A percentile compares a stretch with the other conserved stretches of the same genome.
Conservation (phyloP, 148 eudicot genomes). For the Fagopyrum tataricum region DNA sequence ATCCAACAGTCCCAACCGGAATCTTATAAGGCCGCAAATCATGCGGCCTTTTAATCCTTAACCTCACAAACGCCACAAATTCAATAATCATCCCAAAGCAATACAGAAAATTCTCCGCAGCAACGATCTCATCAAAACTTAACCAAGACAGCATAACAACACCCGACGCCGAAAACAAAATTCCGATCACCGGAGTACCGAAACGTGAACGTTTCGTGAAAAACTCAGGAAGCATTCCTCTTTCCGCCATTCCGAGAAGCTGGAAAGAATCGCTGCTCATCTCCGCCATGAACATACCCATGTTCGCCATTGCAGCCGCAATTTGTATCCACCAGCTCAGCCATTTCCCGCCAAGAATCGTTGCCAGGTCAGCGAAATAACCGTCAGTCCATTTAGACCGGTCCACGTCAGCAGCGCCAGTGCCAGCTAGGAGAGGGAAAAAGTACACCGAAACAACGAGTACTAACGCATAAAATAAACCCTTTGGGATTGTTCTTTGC, state of each 20-base stretch:
- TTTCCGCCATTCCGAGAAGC: slow-evolving; percentile 85
- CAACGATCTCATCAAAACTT: slow-evolving; percentile 40
- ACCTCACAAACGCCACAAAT: slow-evolving; percentile 30
- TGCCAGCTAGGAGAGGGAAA: slow-evolving; percentile 70
- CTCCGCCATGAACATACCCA: slow-evolving; percentile 84
- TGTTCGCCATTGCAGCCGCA: slow-evolving; percentile 67
- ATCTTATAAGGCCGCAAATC: slow-evolving; percentile 33
- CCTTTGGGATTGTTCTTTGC: slow-evolving; percentile 56
- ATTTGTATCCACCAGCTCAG: slow-evolving; percentile 83
- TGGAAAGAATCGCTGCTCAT: slow-evolving; percentile 83
- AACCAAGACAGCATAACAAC: slow-evolving; percentile 32
- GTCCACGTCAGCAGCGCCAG: slow-evolving; percentile 47
- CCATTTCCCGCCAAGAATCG: slow-evolving; percentile 76
- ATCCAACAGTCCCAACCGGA: slow-evolving; percentile 32
- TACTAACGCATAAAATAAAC: slow-evolving; percentile 51
- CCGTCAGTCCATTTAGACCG: slow-evolving; percentile 68
- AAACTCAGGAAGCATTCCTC: slow-evolving; percentile 67
- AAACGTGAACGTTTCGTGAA: slow-evolving; percentile 38
- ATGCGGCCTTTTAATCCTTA: slow-evolving; percentile 24
- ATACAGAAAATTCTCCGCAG: slow-evolving; percentile 36
- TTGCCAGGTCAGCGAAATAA: slow-evolving; percentile 68
- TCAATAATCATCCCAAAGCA: slow-evolving; percentile 42
- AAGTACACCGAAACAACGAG: slow-evolving; percentile 55
- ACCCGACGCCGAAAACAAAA: background rate
- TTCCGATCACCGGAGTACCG: slow-evolving; percentile 22